Conservation (phyloP, 2,329 filamentous ascomycete species). For the Aaosphaeria pasadenensis region DNA sequence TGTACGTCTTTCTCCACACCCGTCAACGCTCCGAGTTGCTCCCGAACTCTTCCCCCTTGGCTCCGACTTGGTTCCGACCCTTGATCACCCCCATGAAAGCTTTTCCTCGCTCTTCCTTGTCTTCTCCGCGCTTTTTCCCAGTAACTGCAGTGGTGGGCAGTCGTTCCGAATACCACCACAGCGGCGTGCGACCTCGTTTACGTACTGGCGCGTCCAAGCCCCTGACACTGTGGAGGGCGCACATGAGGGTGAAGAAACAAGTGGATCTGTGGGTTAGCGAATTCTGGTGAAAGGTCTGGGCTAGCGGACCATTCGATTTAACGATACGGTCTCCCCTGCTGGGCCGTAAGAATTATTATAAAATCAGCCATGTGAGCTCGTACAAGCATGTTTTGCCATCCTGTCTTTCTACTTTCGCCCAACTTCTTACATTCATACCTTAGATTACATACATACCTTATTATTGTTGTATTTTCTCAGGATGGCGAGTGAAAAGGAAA, state of each 20-base stretch:
- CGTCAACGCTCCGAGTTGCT: conserved; percentile 4
- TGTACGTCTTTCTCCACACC: too few relatives aligned
- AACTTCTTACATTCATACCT: neutral
- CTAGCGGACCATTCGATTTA: neutral
- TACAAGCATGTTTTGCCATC: neutral
- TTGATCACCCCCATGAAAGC: conserved; percentile 2
- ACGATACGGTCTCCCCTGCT: neutral
- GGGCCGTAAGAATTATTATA: neutral
- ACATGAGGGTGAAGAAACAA: neutral
- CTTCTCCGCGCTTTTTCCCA: neutral
- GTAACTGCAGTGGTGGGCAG: neutral
- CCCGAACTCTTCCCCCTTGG: conserved; percentile 9
- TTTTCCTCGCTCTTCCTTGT: neutral
- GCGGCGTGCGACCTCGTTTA: too few relatives aligned
- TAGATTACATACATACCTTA: neutral
- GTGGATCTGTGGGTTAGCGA: neutral
- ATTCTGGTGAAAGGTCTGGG: neutral
- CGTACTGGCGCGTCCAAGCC: too few relatives aligned
- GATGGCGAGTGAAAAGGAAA: conserved; percentile 16
- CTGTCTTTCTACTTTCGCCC: neutral
- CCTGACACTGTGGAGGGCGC: neutral
- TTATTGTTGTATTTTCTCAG: neutral
- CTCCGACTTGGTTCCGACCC: conserved; percentile 14
- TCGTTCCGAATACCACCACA: too few relatives aligned
- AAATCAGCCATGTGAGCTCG: neutral